Evolutionary conservation across 176 grass and related monocot species (phyloP).

Genomic region (Puya raimondii): DNA sequence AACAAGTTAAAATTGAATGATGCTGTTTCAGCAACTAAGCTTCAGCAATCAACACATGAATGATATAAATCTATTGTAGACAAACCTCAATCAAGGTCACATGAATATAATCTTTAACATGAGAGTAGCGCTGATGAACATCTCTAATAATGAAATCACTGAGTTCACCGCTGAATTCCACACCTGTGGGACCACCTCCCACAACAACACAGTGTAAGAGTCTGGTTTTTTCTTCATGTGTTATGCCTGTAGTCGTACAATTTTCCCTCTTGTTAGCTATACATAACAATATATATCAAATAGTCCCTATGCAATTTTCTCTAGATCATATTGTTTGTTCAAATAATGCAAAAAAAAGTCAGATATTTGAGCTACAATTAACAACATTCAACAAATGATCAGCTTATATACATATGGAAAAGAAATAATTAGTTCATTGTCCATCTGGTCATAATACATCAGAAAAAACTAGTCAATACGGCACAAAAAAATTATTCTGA

Average conservation of each 20-base stretch:
- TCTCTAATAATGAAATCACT: conserved; percentile 94
- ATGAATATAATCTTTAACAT: conserved; percentile 86
- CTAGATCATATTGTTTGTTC: too few species aligned
- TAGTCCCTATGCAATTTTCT: too few species aligned
- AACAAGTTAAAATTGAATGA: neutral
- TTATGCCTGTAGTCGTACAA: conserved; percentile 48
- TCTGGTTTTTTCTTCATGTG: conserved; percentile 65
- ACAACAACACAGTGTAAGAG: conserved; percentile 94
- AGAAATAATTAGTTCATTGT: too few species aligned
- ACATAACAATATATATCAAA: too few species aligned
- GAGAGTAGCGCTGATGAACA: conserved; percentile 83
- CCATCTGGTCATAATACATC: too few species aligned
- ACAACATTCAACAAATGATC: neutral
- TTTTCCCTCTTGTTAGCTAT: neutral
- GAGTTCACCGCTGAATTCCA: conserved; percentile 99
- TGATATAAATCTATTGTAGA: neutral
- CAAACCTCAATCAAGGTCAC: conserved; percentile 96
- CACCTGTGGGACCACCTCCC: conserved; percentile 94
- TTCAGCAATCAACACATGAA: neutral
- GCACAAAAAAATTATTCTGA: too few species aligned
- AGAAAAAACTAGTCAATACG: too few species aligned
- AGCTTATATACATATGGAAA: too few species aligned
- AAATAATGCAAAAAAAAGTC: neutral
- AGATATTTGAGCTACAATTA: conserved; percentile 3
- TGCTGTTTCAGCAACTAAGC: neutral